Percentiles rank a stretch among this genome's conserved stretches.
These are phyloP conservation scores for Stramenopiles sp. DNA, from an alignment of 352 stramenopile species.

Conservation along the genomic window DNA sequence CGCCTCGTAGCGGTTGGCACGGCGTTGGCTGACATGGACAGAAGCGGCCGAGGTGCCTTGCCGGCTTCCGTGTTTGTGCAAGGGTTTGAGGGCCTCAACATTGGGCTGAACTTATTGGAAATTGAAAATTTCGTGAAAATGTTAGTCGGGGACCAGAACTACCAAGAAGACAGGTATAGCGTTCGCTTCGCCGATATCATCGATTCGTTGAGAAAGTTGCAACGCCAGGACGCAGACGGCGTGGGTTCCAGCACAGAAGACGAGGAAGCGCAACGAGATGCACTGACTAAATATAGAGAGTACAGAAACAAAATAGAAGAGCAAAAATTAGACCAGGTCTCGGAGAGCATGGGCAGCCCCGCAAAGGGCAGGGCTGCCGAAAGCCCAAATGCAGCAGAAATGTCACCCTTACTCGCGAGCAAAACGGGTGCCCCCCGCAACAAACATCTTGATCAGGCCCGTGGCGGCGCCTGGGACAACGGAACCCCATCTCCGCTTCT, in stretches of 20 bases:
- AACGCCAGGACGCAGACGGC: background rate
- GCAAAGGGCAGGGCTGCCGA: too few relatives aligned
- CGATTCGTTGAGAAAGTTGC: slow-evolving; percentile 4
- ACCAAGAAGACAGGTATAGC: background rate
- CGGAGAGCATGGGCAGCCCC: too few relatives aligned
- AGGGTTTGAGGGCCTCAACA: background rate
- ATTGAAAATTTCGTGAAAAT: background rate
- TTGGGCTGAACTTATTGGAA: background rate
- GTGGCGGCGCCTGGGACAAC: too few relatives aligned
- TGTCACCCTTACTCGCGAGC: too few relatives aligned
- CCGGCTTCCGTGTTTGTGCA: background rate
- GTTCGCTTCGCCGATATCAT: slow-evolving; percentile 7
- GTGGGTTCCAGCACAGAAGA: slow-evolving; percentile 7
- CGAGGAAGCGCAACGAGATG: slow-evolving; percentile 4
- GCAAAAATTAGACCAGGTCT: background rate
- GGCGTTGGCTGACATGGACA: background rate
- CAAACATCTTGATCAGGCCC: too few relatives aligned
- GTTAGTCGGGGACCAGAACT: slow-evolving; percentile 5
- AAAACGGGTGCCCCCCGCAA: too few relatives aligned
- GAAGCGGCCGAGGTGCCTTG: background rate
- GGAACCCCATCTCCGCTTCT: background rate
- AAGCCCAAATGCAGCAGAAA: too few relatives aligned
- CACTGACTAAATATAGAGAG: slow-evolving; percentile 4
- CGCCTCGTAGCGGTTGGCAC: background rate
- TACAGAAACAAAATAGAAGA: slow-evolving; percentile 6